Evolutionary conservation across 2,329 filamentous ascomycete species (phyloP).

Genomic region (Orbilia ellipsospora): DNA sequence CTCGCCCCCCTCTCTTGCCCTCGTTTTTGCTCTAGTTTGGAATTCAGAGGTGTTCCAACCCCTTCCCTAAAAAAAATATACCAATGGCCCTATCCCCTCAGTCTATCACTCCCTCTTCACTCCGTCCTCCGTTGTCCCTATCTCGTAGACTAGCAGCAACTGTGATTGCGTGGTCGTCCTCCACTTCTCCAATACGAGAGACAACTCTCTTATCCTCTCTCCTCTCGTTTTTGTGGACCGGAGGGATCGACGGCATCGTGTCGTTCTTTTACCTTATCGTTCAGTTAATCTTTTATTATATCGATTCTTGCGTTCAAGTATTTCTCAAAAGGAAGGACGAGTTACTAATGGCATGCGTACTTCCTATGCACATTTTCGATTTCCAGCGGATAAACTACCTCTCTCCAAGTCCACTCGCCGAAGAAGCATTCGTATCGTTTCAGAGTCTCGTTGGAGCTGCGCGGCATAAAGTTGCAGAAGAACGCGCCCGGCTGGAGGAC

Average conservation of each 20-base stretch:
- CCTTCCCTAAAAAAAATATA: conserved; percentile 14
- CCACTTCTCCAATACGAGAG: not conserved
- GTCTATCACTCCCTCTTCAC: conserved; percentile 59
- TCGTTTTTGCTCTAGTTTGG: conserved; percentile 20
- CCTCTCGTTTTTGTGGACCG: not conserved
- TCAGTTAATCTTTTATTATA: not conserved
- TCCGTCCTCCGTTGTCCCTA: conserved; percentile 10
- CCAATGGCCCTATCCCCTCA: conserved; percentile 57
- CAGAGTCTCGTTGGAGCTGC: conserved; percentile 80
- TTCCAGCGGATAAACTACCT: conserved; percentile 60
- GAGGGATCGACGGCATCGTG: not conserved
- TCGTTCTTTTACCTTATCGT: not conserved
- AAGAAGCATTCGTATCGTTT: conserved; percentile 72
- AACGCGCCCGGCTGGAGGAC: conserved; percentile 79
- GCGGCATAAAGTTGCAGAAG: conserved; percentile 77
- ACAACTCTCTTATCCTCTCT: not conserved
- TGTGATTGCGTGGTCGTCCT: conserved; percentile 7
- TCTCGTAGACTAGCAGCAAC: conserved; percentile 22
- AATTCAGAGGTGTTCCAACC: conserved; percentile 1
- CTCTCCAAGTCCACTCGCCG: conserved; percentile 66
- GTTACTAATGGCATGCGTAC: conserved; percentile 40
- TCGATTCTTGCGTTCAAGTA: not conserved
- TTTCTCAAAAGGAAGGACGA: conserved; percentile 1
- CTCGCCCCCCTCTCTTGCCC: conserved; percentile 49
- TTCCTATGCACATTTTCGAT: conserved; percentile 37